phyloP scores from a whole-genome alignment of 805 yeast genomes.

The Metschnikowia borealis region DNA sequence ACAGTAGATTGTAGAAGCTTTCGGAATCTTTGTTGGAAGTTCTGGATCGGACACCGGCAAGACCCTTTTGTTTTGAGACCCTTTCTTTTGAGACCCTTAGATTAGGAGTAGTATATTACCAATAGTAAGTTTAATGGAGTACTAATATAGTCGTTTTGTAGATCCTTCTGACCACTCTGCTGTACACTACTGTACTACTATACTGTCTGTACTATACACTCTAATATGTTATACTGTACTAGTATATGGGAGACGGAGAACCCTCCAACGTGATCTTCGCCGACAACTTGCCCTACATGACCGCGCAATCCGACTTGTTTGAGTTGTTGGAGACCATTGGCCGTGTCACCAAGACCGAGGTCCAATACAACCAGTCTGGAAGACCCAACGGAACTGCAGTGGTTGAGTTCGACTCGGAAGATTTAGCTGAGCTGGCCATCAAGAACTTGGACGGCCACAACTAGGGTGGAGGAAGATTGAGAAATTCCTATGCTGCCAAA shows the following conservation, averaged over 20 bases:
- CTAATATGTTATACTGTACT: no score
- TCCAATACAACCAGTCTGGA: constrained; percentile 55
- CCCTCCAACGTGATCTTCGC: constrained; percentile 53
- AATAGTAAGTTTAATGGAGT: no score
- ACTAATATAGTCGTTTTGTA: no score
- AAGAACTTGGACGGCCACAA: constrained; percentile 70
- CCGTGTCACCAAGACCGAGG: constrained; percentile 67
- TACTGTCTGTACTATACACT: no score
- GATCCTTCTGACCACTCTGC: no score
- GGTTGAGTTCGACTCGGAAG: constrained; percentile 64
- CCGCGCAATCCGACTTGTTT: constrained; percentile 77
- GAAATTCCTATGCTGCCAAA: constrained; percentile 58
- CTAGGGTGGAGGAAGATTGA: constrained; percentile 77
- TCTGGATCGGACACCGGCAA: no score
- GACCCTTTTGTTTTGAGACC: no score
- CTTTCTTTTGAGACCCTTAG: no score
- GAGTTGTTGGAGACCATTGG: constrained; percentile 88
- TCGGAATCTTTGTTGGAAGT: no score
- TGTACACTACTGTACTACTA: no score
- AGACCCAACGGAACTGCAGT: constrained; percentile 83
- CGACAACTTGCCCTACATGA: constrained; percentile 81
- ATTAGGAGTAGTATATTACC: no score
- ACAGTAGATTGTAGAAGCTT: no score
- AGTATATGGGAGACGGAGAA: constrained; percentile 56
- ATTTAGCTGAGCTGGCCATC: constrained; percentile 71